These are phyloP conservation scores for Phialophora macrospora DNA, from an alignment of 2,329 filamentous ascomycete genomes.

Conservation along the genomic window DNA sequence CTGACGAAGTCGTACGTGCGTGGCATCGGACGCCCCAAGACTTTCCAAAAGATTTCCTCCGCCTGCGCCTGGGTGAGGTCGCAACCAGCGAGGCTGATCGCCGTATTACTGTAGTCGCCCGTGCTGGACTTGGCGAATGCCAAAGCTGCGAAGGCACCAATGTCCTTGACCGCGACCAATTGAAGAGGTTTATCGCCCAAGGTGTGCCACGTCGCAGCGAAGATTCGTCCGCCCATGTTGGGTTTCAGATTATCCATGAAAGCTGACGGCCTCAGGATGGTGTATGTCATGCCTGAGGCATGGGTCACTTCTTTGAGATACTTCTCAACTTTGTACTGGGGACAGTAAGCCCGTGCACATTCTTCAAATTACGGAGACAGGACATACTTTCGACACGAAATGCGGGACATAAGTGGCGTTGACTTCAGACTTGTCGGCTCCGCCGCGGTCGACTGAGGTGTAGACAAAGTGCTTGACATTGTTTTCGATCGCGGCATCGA, in stretches of 20 bases:
- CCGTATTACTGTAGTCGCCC: slow-evolving; percentile 50
- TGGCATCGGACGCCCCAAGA: slow-evolving; percentile 52
- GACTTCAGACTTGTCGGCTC: slow-evolving; percentile 57
- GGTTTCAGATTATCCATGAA: slow-evolving; percentile 65
- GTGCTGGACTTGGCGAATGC: slow-evolving; percentile 53
- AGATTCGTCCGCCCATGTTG: slow-evolving; percentile 55
- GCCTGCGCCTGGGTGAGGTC: slow-evolving; percentile 56
- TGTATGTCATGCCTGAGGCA: slow-evolving; percentile 61
- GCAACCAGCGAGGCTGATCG: slow-evolving; percentile 59
- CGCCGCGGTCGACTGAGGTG: slow-evolving; percentile 67
- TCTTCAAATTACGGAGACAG: background rate
- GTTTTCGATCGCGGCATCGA: slow-evolving; percentile 62
- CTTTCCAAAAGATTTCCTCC: slow-evolving; percentile 52
- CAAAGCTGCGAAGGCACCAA: slow-evolving; percentile 57
- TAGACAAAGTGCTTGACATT: slow-evolving; percentile 67
- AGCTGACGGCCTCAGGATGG: slow-evolving; percentile 64
- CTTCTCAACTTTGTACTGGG: slow-evolving; percentile 61
- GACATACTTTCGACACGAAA: slow-evolving; percentile 60
- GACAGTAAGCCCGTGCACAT: background rate
- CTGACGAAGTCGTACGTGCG: slow-evolving; percentile 40
- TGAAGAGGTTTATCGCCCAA: slow-evolving; percentile 52
- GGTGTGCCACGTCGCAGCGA: slow-evolving; percentile 52
- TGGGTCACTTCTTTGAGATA: slow-evolving; percentile 58
- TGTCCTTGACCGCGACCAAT: slow-evolving; percentile 54
- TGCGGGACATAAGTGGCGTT: slow-evolving; percentile 64